A percentile compares a stretch with the other conserved stretches of the same genome.
Evolutionary conservation across 2,329 filamentous ascomycete genomes (phyloP).

Genomic region (Fusarium azukiicola): DNA sequence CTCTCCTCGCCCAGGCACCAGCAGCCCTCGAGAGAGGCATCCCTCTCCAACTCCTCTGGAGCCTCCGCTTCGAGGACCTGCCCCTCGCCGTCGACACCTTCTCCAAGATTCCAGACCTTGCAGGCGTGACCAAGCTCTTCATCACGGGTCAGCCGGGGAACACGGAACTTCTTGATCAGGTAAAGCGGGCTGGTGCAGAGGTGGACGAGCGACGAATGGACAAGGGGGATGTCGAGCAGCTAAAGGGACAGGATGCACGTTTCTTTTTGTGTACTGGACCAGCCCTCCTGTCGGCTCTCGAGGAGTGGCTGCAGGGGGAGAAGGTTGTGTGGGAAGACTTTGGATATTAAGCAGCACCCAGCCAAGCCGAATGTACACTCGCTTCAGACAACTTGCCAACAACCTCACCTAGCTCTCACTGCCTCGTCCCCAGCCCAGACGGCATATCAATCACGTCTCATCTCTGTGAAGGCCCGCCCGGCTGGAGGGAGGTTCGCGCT

Average conservation of each 20-base stretch:
- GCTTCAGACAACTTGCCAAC: background rate
- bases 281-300: slow-evolving; percentile 63
- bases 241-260: slow-evolving; percentile 65
- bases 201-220: slow-evolving; percentile 64
- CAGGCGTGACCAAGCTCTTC: slow-evolving; percentile 78
- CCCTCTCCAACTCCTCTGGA: slow-evolving; percentile 84
- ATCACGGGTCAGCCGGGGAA: slow-evolving; percentile 75
- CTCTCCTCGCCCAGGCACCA: slow-evolving; percentile 84
- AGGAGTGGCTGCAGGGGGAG: slow-evolving; percentile 76
- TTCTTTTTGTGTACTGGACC: slow-evolving; percentile 75
- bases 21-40: slow-evolving; percentile 65
- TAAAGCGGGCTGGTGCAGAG: slow-evolving; percentile 60
- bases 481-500: slow-evolving; percentile 38
- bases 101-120: slow-evolving; percentile 72
- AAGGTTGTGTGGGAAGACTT: slow-evolving; percentile 80
- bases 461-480: slow-evolving; percentile 24
- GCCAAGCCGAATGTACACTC: background rate
- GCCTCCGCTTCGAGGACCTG: slow-evolving; percentile 80
- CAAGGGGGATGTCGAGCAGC: slow-evolving; percentile 65
- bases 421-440: background rate
- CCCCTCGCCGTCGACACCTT: slow-evolving; percentile 81
- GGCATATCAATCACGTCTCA: slow-evolving; percentile 6
- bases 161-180: slow-evolving; percentile 59
- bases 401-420: background rate
- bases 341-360: slow-evolving; percentile 68